These are phyloP conservation scores for Termitomyces sp. DNA, from an alignment of 1,284 basidiomycete species.

Conservation along the genomic window DNA sequence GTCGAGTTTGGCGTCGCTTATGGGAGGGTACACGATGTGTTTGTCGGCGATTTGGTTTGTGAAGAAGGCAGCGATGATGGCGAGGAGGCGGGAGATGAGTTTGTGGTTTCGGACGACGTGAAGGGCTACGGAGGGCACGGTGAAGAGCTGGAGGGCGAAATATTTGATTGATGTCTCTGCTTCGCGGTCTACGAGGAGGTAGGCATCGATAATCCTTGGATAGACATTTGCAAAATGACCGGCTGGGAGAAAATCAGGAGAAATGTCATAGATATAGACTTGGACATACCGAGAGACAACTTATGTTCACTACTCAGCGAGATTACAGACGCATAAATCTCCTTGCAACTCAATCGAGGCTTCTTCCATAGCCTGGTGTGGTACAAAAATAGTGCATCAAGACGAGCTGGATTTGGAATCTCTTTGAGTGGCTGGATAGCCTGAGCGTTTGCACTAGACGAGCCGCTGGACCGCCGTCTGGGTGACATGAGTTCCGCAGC, in stretches of 20 bases:
- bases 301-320: slow-evolving; percentile 74
- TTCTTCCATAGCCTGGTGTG: slow-evolving; percentile 84
- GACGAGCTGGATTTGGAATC: slow-evolving; percentile 50
- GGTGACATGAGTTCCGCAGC: slow-evolving; percentile 66
- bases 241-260: slow-evolving; percentile 40
- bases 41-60: slow-evolving; percentile 76
- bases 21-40: slow-evolving; percentile 50
- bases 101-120: slow-evolving; percentile 75
- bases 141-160: slow-evolving; percentile 87
- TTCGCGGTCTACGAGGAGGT: slow-evolving; percentile 87
- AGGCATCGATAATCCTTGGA: slow-evolving; percentile 83
- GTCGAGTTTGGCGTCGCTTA: slow-evolving; percentile 49
- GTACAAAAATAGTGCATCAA: slow-evolving; percentile 75
- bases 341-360: slow-evolving; percentile 74
- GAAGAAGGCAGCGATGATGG: slow-evolving; percentile 84
- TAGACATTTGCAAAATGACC: slow-evolving; percentile 83
- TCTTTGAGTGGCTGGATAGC: slow-evolving; percentile 44
- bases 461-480: slow-evolving; percentile 44
- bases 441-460: slow-evolving; percentile 30
- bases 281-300: slow-evolving; percentile 62
- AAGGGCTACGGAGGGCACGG: slow-evolving; percentile 77
- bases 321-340: slow-evolving; percentile 77
- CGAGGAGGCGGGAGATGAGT: slow-evolving; percentile 72
- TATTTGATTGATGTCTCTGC: slow-evolving; percentile 91
- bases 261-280: background rate